These are phyloP conservation scores for Ceratobasidium sp. DNA, from an alignment of 1,284 basidiomycete species.

Conservation along the genomic window DNA sequence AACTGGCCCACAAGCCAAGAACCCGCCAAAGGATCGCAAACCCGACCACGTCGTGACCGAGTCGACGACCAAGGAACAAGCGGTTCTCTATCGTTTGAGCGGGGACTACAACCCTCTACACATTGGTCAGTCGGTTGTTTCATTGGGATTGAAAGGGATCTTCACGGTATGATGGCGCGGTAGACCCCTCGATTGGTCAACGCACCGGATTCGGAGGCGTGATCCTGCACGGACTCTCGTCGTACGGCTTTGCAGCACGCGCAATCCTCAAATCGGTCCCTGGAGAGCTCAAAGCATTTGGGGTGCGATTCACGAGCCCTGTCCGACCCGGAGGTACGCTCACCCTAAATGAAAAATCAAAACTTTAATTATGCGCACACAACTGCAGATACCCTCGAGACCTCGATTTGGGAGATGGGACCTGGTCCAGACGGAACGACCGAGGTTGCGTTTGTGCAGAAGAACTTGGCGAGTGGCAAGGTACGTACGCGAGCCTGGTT, in stretches of 20 bases:
- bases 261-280: constrained; percentile 73
- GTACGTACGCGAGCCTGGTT: constrained; percentile 55
- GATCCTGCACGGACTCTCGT: constrained; percentile 84
- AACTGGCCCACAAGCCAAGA: constrained; percentile 67
- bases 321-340: constrained; percentile 76
- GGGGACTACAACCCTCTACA: constrained; percentile 90
- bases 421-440: constrained; percentile 72
- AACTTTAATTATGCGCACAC: background rate
- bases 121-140: constrained; percentile 66
- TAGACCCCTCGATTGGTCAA: constrained; percentile 78
- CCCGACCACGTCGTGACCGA: constrained; percentile 78
- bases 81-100: constrained; percentile 80
- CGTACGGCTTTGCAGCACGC: constrained; percentile 82
- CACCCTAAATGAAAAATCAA: constrained; percentile 6
- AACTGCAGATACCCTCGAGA: constrained; percentile 70
- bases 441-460: constrained; percentile 79
- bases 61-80: constrained; percentile 79
- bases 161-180: background rate
- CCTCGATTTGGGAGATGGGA: constrained; percentile 80
- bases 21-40: constrained; percentile 73
- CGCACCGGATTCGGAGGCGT: constrained; percentile 80
- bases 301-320: constrained; percentile 81
- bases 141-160: background rate
- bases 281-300: constrained; percentile 71
- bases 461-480: constrained; percentile 76